These are phyloP conservation scores for Choiromyces venosus DNA, from an alignment of 495 filamentous ascomycete species.

Conservation along the genomic window DNA sequence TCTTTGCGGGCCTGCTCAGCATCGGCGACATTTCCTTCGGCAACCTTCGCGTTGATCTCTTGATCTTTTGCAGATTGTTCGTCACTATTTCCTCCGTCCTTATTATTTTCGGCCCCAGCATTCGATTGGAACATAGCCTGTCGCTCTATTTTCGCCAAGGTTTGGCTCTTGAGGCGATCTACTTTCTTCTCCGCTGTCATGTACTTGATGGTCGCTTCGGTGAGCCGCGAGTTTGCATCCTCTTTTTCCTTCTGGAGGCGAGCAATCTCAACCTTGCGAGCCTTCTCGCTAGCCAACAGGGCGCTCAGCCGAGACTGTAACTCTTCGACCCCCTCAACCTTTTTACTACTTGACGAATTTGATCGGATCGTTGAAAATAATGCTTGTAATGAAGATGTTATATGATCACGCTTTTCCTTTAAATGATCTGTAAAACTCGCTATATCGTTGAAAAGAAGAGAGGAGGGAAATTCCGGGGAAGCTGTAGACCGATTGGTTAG, in stretches of 20 bases:
- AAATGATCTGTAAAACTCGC: conserved; percentile 75
- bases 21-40: conserved; percentile 48
- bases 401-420: conserved; percentile 54
- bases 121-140: conserved; percentile 64
- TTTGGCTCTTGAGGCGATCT: conserved; percentile 76
- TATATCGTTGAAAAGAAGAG: conserved; percentile 59
- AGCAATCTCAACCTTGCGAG: conserved; percentile 68
- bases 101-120: conserved; percentile 53
- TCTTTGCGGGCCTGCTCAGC: conserved; percentile 66
- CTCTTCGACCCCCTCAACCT: conserved; percentile 55
- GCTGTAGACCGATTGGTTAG: conserved; percentile 35
- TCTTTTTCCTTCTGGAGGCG: conserved; percentile 72
- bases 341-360: conserved; percentile 33
- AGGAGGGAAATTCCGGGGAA: conserved; percentile 53
- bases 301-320: conserved; percentile 67
- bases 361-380: conserved; percentile 47
- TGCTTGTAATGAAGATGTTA: conserved; percentile 56
- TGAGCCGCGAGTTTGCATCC: conserved; percentile 72
- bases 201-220: conserved; percentile 78
- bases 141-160: conserved; percentile 87
- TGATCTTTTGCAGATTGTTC: conserved; percentile 47
- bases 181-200: conserved; percentile 92
- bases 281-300: conserved; percentile 75
- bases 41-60: conserved; percentile 43
- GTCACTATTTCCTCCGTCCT: conserved; percentile 44